Percentiles rank a stretch among this genome's conserved stretches.
phyloP scores from a whole-genome alignment of 345 rosid species.

The Melaleuca alternifolia region DNA sequence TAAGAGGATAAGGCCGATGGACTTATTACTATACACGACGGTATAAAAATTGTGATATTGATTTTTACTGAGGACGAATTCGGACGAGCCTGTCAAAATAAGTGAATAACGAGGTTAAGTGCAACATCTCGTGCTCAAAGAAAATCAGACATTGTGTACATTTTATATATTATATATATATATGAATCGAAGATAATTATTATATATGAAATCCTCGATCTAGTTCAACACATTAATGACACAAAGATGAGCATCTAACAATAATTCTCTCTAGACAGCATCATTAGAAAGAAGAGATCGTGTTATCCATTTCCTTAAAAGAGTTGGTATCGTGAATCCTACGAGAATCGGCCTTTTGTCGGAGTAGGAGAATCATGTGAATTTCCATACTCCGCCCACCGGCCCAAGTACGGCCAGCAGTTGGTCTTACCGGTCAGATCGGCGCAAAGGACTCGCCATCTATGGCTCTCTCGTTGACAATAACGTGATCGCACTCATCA shows the following conservation, averaged over 20 bases:
- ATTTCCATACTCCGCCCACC: not conserved
- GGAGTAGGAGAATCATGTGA: not conserved
- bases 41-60: no score
- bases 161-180: no score
- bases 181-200: not conserved
- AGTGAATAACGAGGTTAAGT: not conserved
- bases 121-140: not conserved
- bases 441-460: not conserved
- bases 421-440: not conserved
- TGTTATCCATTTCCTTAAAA: not conserved
- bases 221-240: not conserved
- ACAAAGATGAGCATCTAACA: not conserved
- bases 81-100: not conserved
- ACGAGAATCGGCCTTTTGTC: not conserved
- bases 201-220: not conserved
- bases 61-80: not conserved
- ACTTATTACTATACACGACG: no score
- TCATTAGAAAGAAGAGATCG: not conserved
- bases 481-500: not conserved
- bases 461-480: not conserved
- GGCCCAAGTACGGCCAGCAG: not conserved
- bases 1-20: no score
- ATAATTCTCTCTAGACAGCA: not conserved
- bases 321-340: not conserved
- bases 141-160: no score